Evolutionary conservation across 169 alveolate genomes (phyloP).

Genomic region (Plasmodium relictum): DNA sequence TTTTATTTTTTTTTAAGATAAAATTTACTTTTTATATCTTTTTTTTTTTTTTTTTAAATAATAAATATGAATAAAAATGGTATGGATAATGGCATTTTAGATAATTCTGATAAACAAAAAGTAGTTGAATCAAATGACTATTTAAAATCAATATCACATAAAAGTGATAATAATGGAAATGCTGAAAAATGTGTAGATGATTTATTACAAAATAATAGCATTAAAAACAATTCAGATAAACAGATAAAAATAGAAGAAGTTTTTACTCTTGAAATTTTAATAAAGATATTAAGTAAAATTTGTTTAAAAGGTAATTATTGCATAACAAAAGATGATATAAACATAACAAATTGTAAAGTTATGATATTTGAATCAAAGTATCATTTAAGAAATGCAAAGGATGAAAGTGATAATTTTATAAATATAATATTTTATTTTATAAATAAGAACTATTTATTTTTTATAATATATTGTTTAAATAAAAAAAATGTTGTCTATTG

Average conservation of each 20-base stretch:
- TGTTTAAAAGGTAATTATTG: slow-evolving; percentile 49
- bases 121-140: slow-evolving; percentile 23
- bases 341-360: slow-evolving; percentile 52
- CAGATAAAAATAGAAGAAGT: slow-evolving; percentile 43
- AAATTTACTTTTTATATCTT: no score
- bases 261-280: slow-evolving; percentile 62
- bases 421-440: slow-evolving; percentile 62
- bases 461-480: slow-evolving; percentile 61
- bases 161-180: not conserved
- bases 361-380: slow-evolving; percentile 39
- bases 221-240: not conserved
- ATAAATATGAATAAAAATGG: slow-evolving; percentile 28
- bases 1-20: no score
- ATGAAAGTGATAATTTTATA: slow-evolving; percentile 39
- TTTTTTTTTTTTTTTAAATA: no score
- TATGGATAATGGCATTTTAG: not conserved
- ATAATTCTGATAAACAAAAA: slow-evolving; percentile 14
- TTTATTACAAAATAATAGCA: not conserved
- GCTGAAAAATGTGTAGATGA: not conserved
- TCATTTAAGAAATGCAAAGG: slow-evolving; percentile 6
- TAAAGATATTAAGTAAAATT: slow-evolving; percentile 58
- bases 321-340: slow-evolving; percentile 64
- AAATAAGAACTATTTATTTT: slow-evolving; percentile 67
- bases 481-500: slow-evolving; percentile 58
- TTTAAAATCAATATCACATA: slow-evolving; percentile 1